These are phyloP conservation scores for Beauveria rudraprayagi DNA, from an alignment of 2,329 filamentous ascomycete genomes.

Conservation along the genomic window DNA sequence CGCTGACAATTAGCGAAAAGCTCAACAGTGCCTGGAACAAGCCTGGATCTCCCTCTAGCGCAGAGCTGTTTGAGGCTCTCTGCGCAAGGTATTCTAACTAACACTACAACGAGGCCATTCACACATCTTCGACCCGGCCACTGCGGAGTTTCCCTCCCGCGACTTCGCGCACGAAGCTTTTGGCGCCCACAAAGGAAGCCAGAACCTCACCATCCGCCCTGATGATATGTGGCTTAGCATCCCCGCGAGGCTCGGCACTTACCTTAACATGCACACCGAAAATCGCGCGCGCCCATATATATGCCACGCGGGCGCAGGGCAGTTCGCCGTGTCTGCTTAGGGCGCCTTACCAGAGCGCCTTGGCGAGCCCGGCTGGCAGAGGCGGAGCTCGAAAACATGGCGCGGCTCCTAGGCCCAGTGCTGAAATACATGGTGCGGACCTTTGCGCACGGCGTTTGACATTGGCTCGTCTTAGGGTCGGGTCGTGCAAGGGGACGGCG, in stretches of 20 bases:
- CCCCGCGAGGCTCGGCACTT: constrained; percentile 35
- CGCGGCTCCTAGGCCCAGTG: neutral
- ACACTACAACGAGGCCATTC: neutral
- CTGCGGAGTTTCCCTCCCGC: constrained; percentile 17
- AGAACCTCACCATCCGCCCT: constrained; percentile 36
- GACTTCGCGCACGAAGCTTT: constrained; percentile 28
- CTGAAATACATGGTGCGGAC: neutral
- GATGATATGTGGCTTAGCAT: constrained; percentile 45
- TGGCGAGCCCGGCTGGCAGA: too few relatives aligned
- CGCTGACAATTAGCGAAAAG: too few relatives aligned
- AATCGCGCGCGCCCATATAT: neutral
- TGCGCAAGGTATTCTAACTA: neutral
- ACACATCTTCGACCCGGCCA: neutral
- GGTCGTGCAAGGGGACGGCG: neutral
- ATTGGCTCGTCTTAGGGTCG: neutral
- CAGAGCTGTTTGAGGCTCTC: too few relatives aligned
- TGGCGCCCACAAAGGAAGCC: constrained; percentile 31
- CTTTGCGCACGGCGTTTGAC: neutral
- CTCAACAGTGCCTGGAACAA: too few relatives aligned
- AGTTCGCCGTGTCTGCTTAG: neutral
- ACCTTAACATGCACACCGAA: constrained; percentile 33
- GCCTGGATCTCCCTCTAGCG: too few relatives aligned
- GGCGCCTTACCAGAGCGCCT: too few relatives aligned
- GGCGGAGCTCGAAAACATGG: too few relatives aligned
- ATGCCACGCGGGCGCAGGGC: too few relatives aligned